Evolutionary conservation across 352 stramenopile genomes (phyloP), one percentile per base, ranked within the genome.

Genomic region (Pythium phragmiticola): DNA sequence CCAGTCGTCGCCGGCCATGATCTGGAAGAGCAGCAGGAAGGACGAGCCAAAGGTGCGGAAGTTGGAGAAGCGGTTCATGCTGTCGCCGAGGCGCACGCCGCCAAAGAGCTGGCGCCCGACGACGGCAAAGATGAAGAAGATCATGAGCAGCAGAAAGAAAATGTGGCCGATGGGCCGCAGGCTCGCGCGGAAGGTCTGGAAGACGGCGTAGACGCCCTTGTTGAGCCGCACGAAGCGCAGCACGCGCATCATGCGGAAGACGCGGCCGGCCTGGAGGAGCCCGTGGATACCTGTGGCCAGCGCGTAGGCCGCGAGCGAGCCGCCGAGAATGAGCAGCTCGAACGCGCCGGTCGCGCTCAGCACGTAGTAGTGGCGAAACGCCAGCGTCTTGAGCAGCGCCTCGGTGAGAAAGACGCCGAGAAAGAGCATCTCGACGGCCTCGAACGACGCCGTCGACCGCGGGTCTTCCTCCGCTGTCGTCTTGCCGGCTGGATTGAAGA

Each of bases 1-100:
- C 84, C 84, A 92, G 64, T 92, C 84, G 57, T 90, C 84, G 37
- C 84, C 84, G 14, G 81, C 83, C 80, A 92, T 90, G 65, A 92
- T 88, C 61, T 90, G 81, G 54, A 92, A 92, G 14, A 92, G 78
- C 63, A 90, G 57, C 47, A 88, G 28, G 17, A 87, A 81, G 2
- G 76, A 78, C 19, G 80, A 89, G 2, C 69, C 58, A 47, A 92
- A 90, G 1, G 70, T 75, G 16, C 81, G 81, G 34, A 92, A 92
- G 54, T 92, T 90, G 23, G 80, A 87, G 60, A 89, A 89, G 14
- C 59, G 61, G 62, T 82, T 92, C 65, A 92, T 74, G 11, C 75
- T 73, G 39, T 80, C 57, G 0, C 84, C 84, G 50, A 76, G 84
- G 5, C 75, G 74, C 49, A 90, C 70, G 3, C 75, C 80, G 13